Base-by-base conservation (phyloP, 257 asterid species). In the Petunia axillaris region DNA sequence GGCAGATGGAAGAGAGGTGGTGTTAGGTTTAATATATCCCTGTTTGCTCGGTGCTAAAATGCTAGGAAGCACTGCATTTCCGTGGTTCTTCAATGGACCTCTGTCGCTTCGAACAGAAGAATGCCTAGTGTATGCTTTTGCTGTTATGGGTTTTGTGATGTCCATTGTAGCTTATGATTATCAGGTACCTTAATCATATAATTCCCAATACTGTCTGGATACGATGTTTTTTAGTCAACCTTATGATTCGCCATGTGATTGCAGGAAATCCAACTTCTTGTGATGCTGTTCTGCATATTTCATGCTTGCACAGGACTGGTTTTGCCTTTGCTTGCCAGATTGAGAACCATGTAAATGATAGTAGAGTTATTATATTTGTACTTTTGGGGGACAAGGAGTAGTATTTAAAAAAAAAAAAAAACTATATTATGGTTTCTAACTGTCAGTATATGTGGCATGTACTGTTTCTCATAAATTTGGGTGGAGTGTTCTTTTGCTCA, bases 1-100 rank as follows among this genome's bases (percentile, higher is more conserved):
- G 99, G 98, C 95, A 54, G 99, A 95, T 86, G 99, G 99, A 71
- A 89, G 99, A 86, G 97, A 89, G 81, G 91, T 91, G 35, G 79
- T 88, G 14, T 79, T 92, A 81, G 99, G 98, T 39, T 81, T 93
- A 89, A 83, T 95, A 80, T 93, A 92, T 88, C 99, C 97, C 68
- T 95, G 94, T 86, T 85, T 93, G 59, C 83, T 93, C 87, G 98
- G 97, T 44, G 88, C 94, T 5, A 95, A 88, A 87, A 95, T 95
- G 99, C 93, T 95, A 58, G 98, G 98, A 75, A 91, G 97, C 89
- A 88, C 95, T 60, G 89, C 83, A 75, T 90, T 88, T 81, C 98
- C 93, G 2, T 95, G 98, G 98, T 84, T 92, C 59, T 53, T 53
- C 79, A 89, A 85, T 41, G 95, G 91, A 48, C 88, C 92, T 52